phyloP scores from a whole-genome alignment of 2,329 filamentous ascomycete species.

The Scedosporium aurantiacum region DNA sequence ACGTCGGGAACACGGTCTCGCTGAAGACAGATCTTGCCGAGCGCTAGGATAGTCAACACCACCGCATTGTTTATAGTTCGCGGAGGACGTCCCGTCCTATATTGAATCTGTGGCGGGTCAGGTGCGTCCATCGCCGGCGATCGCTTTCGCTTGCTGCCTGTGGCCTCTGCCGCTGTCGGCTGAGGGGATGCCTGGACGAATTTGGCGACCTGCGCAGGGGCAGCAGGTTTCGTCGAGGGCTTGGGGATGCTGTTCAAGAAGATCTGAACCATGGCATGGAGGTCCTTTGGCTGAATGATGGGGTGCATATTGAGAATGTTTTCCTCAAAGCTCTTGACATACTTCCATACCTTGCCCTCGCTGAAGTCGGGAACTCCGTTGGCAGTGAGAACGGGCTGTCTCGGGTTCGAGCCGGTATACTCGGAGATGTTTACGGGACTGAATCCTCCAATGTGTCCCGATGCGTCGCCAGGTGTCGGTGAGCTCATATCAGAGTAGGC shows the following conservation, averaged over 20 bases:
- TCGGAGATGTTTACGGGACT: constrained; percentile 23
- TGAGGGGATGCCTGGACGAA: constrained; percentile 6
- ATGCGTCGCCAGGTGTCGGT: constrained; percentile 43
- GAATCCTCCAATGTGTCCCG: constrained; percentile 46
- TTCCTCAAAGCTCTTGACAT: constrained; percentile 46
- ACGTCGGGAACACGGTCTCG: constrained; percentile 46
- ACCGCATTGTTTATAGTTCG: constrained; percentile 70
- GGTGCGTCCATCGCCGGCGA: constrained; percentile 30
- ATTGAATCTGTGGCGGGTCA: constrained; percentile 22
- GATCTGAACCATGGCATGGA: constrained; percentile 40
- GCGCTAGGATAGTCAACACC: constrained; percentile 68
- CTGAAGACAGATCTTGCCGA: constrained; percentile 69
- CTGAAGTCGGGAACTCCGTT: constrained; percentile 46
- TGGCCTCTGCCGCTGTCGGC: constrained; percentile 15
- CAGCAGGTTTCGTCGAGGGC: constrained; percentile 6
- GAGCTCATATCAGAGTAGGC: constrained; percentile 39
- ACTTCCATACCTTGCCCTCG: constrained; percentile 35
- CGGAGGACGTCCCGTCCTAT: constrained; percentile 35
- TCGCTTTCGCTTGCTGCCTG: constrained; percentile 44
- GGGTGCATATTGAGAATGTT: constrained; percentile 57
- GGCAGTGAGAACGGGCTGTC: constrained; percentile 18
- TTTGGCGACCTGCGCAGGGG: not conserved
- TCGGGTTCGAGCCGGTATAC: constrained; percentile 26
- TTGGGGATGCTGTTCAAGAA: constrained; percentile 38
- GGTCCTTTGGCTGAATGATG: constrained; percentile 41